Evolutionary conservation across 2,329 filamentous ascomycete genomes (phyloP), one percentile per base, ranked within the genome.

Genomic region (Seiridium cupressi): DNA sequence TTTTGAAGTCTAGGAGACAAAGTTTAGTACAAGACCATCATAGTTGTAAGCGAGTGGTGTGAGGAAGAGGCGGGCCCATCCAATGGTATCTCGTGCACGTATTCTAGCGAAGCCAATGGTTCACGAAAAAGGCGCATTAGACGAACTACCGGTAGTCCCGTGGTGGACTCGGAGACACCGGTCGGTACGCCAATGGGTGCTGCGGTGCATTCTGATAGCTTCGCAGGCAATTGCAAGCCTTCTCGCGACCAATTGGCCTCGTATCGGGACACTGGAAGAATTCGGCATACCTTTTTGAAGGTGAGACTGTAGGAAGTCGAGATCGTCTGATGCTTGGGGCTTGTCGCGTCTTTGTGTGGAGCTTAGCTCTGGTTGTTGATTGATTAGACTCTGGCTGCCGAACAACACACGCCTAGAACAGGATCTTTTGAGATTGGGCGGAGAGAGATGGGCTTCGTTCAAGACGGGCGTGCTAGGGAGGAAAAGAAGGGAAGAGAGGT

Each of bases 381-480:
- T 64, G 55, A 53, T 63, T 62, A 57, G 61, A 64, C 64, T 60
- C 61, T 63, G 62, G 56, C 65, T 62, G 64, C 62, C 66, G 71
- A 72, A 71, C 71, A 72, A 70, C 71, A 72, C 71, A 66, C 65
- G 70, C 66, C 71, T 71, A 69, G 69, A 66, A 69, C 64, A 64
- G 65, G 63, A 66, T 63, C 60, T 66, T 66, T 59, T 44, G 56
- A 56, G 57, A 49, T 58, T 56, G 58, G 51, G 55, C 36, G 36
- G 51, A 55, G 26, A 26, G 54, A 55, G 58, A 60, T 57, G 47
- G 53, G 51, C 59, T 47, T 54, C 54, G 51, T 66, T 64, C 70
- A 73, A 53, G 70, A 69, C 71, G 66, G 71, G 70, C 71, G 71
- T 70, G 71, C 71, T 72, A 63, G 65, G 61, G 63, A 57, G 63